Evolutionary conservation across 495 filamentous ascomycete genomes (phyloP).

Genomic region (Tuber melanosporum): DNA sequence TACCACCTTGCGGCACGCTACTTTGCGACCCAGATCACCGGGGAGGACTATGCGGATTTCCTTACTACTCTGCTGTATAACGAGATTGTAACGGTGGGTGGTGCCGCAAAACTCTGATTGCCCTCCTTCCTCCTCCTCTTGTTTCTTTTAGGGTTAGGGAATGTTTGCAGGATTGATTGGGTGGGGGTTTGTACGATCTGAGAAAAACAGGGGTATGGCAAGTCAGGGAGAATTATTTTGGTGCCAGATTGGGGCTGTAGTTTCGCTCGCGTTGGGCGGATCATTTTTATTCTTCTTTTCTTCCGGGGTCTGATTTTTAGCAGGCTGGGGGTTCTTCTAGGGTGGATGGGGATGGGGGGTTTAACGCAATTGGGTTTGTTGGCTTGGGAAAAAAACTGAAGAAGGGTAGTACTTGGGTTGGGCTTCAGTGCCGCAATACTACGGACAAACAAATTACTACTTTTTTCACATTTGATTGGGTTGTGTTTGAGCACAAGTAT

Average conservation of each 20-base stretch:
- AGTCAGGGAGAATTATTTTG: not conserved
- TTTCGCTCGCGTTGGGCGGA: not conserved
- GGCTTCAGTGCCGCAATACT: not conserved
- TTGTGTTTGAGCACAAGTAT: not conserved
- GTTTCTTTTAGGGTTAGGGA: not conserved
- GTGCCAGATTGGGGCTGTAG: not conserved
- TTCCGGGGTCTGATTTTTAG: not conserved
- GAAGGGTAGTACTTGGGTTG: not conserved
- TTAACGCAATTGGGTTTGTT: not conserved
- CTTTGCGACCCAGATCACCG: constrained; percentile 86
- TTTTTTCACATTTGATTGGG: not conserved
- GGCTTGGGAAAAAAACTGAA: not conserved
- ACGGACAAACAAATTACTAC: not conserved
- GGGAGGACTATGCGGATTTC: constrained; percentile 96
- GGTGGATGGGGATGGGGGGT: not conserved
- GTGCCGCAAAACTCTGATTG: constrained; percentile 36
- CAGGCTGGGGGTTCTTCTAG: not conserved
- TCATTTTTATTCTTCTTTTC: not conserved
- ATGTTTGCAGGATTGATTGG: not conserved
- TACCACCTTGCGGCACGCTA: constrained; percentile 85
- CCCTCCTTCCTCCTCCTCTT: not conserved
- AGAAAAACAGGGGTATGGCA: not conserved
- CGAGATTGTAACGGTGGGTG: constrained; percentile 81
- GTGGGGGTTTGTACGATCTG: not conserved
- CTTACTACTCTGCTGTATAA: constrained; percentile 91